Conservation (phyloP, 495 filamentous ascomycete species). For the Lentithecium fluviatile region DNA sequence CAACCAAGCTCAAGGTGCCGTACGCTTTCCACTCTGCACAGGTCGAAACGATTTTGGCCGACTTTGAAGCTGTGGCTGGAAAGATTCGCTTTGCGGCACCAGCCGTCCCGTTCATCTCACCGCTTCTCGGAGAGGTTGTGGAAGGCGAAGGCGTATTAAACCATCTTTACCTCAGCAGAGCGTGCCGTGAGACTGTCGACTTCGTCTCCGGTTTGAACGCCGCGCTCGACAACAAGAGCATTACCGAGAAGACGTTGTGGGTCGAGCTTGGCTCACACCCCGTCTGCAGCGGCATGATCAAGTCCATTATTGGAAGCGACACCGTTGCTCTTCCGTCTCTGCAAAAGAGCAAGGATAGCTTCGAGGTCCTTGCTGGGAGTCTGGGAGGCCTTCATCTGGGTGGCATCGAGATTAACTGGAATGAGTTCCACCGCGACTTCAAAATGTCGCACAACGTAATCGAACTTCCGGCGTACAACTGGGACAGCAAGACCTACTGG, state of each 20-base stretch:
- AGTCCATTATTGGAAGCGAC: conserved; percentile 54
- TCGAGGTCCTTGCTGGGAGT: conserved; percentile 62
- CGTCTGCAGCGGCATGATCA: conserved; percentile 35
- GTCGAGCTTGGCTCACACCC: conserved; percentile 42
- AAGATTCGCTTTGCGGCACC: conserved; percentile 26
- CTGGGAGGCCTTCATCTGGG: conserved; percentile 61
- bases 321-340: conserved; percentile 30
- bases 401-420: conserved; percentile 71
- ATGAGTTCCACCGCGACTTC: conserved; percentile 76
- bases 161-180: conserved; percentile 60
- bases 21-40: conserved; percentile 47
- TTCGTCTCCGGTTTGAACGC: conserved; percentile 64
- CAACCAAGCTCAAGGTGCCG: conserved; percentile 59
- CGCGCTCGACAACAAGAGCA: conserved; percentile 43
- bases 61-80: conserved; percentile 17
- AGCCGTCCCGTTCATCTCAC: conserved; percentile 35
- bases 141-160: conserved; percentile 28
- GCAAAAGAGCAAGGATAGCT: conserved; percentile 56
- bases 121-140: conserved; percentile 33
- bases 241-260: conserved; percentile 28
- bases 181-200: conserved; percentile 72
- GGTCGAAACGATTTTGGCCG: conserved; percentile 36
- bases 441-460: conserved; percentile 58
- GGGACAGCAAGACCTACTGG: conserved; percentile 83
- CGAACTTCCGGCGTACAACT: conserved; percentile 70